These are phyloP conservation scores for Lyophyllum decastes DNA, from an alignment of 768 basidiomycete genomes.

Conservation along the genomic window DNA sequence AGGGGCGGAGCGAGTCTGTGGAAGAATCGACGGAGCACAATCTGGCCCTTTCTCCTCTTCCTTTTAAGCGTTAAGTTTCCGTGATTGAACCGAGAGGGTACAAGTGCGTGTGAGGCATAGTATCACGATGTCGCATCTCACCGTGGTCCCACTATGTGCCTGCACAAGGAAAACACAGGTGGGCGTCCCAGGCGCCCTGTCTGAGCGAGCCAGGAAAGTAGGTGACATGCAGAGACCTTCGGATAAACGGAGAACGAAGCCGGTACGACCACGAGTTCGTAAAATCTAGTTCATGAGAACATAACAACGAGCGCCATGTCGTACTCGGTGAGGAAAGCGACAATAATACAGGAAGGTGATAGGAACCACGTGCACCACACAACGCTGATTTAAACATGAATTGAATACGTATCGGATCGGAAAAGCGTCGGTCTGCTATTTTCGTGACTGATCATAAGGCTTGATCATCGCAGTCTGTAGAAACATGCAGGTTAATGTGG, in stretches of 20 bases:
- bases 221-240: neutral
- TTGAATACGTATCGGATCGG: neutral
- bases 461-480: constrained; percentile 3
- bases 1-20: neutral
- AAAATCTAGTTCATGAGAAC: neutral
- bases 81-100: constrained; percentile 1
- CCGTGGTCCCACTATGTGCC: neutral
- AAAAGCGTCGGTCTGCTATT: neutral
- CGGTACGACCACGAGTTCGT: neutral
- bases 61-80: constrained; percentile 3
- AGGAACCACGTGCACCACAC: constrained; percentile 11
- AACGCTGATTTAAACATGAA: constrained; percentile 2
- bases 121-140: constrained; percentile 2
- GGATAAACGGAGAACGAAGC: constrained; percentile 13
- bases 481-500: neutral
- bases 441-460: constrained; percentile 11
- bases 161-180: constrained; percentile 7
- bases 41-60: neutral
- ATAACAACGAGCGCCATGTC: neutral
- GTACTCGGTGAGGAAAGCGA: neutral
- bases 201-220: neutral
- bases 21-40: constrained; percentile 1
- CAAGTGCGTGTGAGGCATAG: neutral
- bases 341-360: constrained; percentile 4
- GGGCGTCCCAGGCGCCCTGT: neutral